Evolutionary conservation across 495 filamentous ascomycete genomes (phyloP).

Genomic region (Aspergillus hancockii): DNA sequence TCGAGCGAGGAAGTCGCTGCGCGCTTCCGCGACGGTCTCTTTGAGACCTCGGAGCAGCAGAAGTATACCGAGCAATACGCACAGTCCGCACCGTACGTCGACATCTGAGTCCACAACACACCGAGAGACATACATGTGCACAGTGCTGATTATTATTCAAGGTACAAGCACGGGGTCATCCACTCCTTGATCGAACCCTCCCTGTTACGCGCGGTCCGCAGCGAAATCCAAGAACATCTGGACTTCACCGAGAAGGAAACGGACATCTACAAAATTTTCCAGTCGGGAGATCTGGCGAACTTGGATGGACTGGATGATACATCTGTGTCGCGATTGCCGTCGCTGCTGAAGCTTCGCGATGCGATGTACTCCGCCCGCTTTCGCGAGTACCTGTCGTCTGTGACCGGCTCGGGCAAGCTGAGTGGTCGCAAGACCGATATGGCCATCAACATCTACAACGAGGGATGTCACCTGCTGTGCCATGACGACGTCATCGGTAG

Average conservation of each 20-base stretch:
- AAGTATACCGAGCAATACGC: slow-evolving; percentile 72
- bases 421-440: slow-evolving; percentile 97
- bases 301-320: slow-evolving; percentile 87
- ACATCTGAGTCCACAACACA: slow-evolving; percentile 5
- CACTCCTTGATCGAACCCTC: slow-evolving; percentile 69
- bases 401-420: slow-evolving; percentile 82
- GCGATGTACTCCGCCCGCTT: slow-evolving; percentile 89
- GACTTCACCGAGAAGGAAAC: slow-evolving; percentile 98
- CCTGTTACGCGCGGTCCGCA: slow-evolving; percentile 83
- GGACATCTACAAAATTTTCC: slow-evolving; percentile 99
- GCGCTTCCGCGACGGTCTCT: slow-evolving; percentile 74
- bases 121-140: neutral
- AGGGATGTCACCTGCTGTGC: slow-evolving; percentile 91
- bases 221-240: slow-evolving; percentile 84
- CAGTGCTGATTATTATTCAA: slow-evolving; percentile 21
- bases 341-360: slow-evolving; percentile 82
- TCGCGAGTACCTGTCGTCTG: slow-evolving; percentile 79
- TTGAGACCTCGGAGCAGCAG: slow-evolving; percentile 64
- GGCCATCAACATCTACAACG: slow-evolving; percentile 98
- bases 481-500: slow-evolving; percentile 99
- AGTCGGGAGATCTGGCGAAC: slow-evolving; percentile 96
- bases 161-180: slow-evolving; percentile 92
- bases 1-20: slow-evolving; percentile 47
- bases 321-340: slow-evolving; percentile 78
- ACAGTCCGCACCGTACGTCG: slow-evolving; percentile 65